These are phyloP conservation scores for Gentiana straminea DNA, from an alignment of 257 asterid species.

Conservation along the genomic window DNA sequence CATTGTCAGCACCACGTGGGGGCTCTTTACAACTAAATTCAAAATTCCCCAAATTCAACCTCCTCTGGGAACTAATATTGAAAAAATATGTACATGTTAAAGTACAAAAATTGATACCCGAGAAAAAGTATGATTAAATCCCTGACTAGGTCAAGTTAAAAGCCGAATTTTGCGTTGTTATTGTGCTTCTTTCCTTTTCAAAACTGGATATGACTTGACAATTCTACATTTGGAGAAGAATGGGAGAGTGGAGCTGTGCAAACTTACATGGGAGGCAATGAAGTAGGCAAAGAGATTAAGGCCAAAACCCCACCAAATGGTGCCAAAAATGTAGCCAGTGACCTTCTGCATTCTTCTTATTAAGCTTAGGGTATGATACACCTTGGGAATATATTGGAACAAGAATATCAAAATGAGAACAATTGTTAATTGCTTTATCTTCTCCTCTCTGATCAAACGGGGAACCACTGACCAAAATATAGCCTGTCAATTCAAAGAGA, in stretches of 20 bases:
- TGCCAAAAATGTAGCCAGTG: constrained; percentile 84
- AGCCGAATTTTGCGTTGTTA: too few species aligned
- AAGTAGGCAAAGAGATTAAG: constrained; percentile 91
- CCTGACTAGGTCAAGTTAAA: too few species aligned
- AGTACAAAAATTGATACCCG: too few species aligned
- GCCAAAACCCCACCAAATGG: constrained; percentile 98
- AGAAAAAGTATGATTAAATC: too few species aligned
- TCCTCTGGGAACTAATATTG: too few species aligned
- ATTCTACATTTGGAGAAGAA: background rate
- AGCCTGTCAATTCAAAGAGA: constrained; percentile 29
- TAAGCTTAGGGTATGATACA: constrained; percentile 62
- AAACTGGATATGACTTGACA: too few species aligned
- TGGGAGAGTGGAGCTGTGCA: background rate
- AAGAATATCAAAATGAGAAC: constrained; percentile 63
- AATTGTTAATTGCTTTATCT: constrained; percentile 53
- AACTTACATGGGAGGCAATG: constrained; percentile 89
- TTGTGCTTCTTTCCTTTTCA: too few species aligned
- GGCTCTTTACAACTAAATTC: too few species aligned
- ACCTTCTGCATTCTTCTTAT: constrained; percentile 91
- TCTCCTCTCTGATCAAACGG: constrained; percentile 49
- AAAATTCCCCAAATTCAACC: too few species aligned
- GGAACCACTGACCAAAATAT: constrained; percentile 86
- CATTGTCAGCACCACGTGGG: too few species aligned
- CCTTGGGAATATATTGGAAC: constrained; percentile 84
- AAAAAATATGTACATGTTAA: too few species aligned